Percentiles rank a stretch among this genome's conserved stretches.
These are phyloP conservation scores for Akanthomyces uredinophilus DNA, from an alignment of 2,329 filamentous ascomycete species.

Conservation along the genomic window DNA sequence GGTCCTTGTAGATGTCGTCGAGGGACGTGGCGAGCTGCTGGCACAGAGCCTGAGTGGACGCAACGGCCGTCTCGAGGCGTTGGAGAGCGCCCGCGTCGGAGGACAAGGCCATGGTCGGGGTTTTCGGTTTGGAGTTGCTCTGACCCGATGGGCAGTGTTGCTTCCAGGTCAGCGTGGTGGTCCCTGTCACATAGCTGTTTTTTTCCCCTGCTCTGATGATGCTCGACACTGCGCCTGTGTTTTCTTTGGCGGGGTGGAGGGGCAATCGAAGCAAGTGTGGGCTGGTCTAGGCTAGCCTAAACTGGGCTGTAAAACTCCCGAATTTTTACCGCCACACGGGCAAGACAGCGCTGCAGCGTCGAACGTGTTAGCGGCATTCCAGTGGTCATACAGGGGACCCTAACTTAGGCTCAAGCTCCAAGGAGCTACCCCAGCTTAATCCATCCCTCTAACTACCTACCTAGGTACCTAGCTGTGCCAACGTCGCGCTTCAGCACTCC, in stretches of 20 bases:
- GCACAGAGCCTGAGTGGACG: constrained; percentile 34
- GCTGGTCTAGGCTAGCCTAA: not conserved
- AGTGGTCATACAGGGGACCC: not conserved
- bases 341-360: not conserved
- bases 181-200: not conserved
- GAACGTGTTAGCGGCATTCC: too few species aligned
- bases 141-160: not conserved
- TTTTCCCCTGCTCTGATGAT: not conserved
- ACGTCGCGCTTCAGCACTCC: constrained; percentile 1
- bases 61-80: constrained; percentile 34
- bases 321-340: not conserved
- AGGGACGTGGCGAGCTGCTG: constrained; percentile 39
- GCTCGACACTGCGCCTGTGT: not conserved
- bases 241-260: constrained; percentile 20
- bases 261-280: constrained; percentile 21
- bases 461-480: too few species aligned
- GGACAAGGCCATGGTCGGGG: constrained; percentile 21
- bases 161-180: not conserved
- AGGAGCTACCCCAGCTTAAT: not conserved
- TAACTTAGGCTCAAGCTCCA: not conserved
- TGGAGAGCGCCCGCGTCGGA: constrained; percentile 27
- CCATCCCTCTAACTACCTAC: too few species aligned
- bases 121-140: too few species aligned
- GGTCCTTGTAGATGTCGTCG: constrained; percentile 32
- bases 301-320: not conserved